Evolutionary conservation across 352 stramenopile genomes (phyloP), one percentile per base, ranked within the genome.

Genomic region (Elongisporangium prolatum): DNA sequence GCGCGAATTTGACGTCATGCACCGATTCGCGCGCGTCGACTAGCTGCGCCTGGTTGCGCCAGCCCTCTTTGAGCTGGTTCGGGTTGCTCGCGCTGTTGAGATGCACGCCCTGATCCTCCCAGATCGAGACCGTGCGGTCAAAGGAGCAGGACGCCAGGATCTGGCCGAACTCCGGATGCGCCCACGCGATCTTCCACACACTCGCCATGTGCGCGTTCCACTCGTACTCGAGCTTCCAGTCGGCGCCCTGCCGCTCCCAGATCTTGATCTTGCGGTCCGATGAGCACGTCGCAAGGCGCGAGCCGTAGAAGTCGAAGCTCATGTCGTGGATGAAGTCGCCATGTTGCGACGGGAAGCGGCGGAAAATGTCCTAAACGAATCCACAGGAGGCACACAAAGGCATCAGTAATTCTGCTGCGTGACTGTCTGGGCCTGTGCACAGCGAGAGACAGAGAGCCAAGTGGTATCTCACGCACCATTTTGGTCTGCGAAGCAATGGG

Each of bases 1-100:
- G 96, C 21, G 94, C 91, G 64, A 99, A 99, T 67, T 98, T 95
- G 47, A 98, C 84, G 63, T 97, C 93, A 57, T 97, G 93, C n/a
- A 98, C 92, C 48, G 91, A 91, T 60, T 97, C 91, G 54, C 93
- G 63, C 17, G 93, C 87, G 71, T 98, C 94, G 37, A 96, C 91
- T 17, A 98, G 74, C 68, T 93, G 83, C 48, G 84, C 86, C 62
- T 95, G 84, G 58, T 90, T 89, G 38, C 82, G 77, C 84, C 84
- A 95, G 48, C 80, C 80, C 34, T 91, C 81, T 48, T 83, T 85
- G 54, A 63, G 69, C 47, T 53, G 58, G 38, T 17, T 52, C 17
- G 21, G 28, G 11, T 18, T 48, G n/a, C 44, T 57, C 47, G 57
- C 55, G 40, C 52, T 62, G 58, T 80, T 80, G 22, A 89, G 64